Conservation (phyloP, 495 filamentous ascomycete genomes). For the Talaromyces wortmannii region DNA sequence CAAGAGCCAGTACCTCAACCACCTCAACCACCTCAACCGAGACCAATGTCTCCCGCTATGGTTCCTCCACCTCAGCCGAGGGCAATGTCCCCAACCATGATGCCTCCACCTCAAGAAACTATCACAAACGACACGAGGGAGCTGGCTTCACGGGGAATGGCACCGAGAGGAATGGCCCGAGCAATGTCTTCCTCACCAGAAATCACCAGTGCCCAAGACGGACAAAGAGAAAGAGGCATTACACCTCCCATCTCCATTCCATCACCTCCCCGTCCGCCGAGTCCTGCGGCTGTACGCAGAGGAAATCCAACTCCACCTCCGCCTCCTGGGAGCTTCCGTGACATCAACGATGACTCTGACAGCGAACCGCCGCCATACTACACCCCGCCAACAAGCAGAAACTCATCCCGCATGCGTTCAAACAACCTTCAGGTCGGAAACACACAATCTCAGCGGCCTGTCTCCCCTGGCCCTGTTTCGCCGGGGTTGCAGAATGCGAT, state of each 20-base stretch:
- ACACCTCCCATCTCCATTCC: no score
- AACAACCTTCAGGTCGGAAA: constrained; percentile 7
- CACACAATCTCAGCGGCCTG: constrained; percentile 7
- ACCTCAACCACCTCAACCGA: no score
- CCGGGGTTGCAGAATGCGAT: constrained; percentile 35
- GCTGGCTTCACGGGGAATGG: no score
- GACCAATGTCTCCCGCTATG: not conserved
- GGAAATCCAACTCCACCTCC: not conserved
- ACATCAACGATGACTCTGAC: not conserved
- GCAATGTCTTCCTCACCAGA: no score
- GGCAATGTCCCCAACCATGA: not conserved
- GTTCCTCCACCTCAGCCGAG: not conserved
- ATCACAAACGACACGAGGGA: no score
- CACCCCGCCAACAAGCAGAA: constrained; percentile 9
- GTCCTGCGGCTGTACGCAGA: not conserved
- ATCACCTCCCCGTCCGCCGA: no score
- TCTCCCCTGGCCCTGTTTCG: constrained; percentile 29
- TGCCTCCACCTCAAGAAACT: not conserved
- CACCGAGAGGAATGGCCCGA: no score
- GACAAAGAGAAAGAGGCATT: not conserved
- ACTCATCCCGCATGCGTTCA: constrained; percentile 10
- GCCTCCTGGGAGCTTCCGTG: not conserved
- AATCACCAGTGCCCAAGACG: not conserved
- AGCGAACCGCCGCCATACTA: constrained; percentile 20
- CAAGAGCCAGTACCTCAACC: no score